Evolutionary conservation across 306 rosid genomes (phyloP), one percentile per base, ranked within the genome.

Genomic region (Citrullus mucosospermus): DNA sequence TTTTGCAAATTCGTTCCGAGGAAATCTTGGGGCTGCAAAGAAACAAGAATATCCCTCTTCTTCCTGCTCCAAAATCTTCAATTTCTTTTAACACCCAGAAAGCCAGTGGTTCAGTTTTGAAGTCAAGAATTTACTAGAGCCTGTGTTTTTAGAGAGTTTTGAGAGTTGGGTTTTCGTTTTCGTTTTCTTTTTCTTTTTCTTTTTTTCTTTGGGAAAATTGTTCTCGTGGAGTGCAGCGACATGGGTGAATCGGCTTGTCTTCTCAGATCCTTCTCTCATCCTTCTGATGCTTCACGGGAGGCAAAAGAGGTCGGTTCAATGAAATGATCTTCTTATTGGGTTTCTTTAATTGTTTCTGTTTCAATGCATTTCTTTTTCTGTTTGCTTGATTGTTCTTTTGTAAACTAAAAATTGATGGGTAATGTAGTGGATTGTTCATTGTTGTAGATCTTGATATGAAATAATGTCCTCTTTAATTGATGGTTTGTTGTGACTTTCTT

Each of bases 201-300:
- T 25, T 25, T 25, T 25, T 25, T 25, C 8, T 65, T 36, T 36
- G 8, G 22, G 67, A 56, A 5, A 20, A 38, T 72, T 50, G 15
- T 50, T 72, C 77, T 61, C 46, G 30, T 30, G 30, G 56, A 13
- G 77, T 50, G 17, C 2, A 11, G 30, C 48, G 11, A 32, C 0
- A 94, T 92, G 96, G 89, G 57, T 41, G 97, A 95, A 75, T 82
- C 90, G 1, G 76, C 89, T 36, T 89, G 83, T 69, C 89, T 95
- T 28, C 75, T 81, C 39, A 88, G 91, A 63, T 89, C 98, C 17
- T 83, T 90, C 77, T 92, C 91, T 36, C 81, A 80, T 72, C 90
- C 93, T 38, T 76, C 87, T 22, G 88, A 84, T 39, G 60, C 78
- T 85, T 84, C 90, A 14, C 36, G 78, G 75, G 85, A 61, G 65